phyloP scores from a whole-genome alignment of 2,329 filamentous ascomycete species.

The Epicoccum nigrum region DNA sequence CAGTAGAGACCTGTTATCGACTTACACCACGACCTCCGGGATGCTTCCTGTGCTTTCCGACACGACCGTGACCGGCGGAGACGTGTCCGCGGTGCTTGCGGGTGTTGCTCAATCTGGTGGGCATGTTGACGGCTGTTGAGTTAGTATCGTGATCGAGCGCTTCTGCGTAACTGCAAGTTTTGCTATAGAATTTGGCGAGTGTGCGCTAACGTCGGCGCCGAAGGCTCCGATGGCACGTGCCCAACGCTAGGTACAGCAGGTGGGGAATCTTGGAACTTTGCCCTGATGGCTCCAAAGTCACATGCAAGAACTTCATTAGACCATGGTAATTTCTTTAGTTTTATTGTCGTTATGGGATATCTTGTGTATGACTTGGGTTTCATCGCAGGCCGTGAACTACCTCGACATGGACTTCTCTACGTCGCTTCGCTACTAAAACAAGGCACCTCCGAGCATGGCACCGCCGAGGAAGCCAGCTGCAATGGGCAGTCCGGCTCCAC shows the following conservation, averaged over 20 bases:
- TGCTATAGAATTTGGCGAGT: constrained; percentile 8
- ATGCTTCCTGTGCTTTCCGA: constrained; percentile 97
- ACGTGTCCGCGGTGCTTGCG: constrained; percentile 54
- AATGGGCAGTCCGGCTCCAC: constrained; percentile 44
- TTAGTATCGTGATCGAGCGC: constrained; percentile 32
- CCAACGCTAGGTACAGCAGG: no score
- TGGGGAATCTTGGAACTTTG: no score
- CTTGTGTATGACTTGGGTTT: background rate
- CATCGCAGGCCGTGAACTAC: background rate
- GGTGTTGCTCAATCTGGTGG: no score
- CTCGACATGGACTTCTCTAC: no score
- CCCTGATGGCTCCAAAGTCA: constrained; percentile 1
- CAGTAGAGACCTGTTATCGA: constrained; percentile 89
- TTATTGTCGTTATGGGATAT: background rate
- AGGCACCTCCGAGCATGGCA: constrained; percentile 38
- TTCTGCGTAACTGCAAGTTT: constrained; percentile 9
- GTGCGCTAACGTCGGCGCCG: background rate
- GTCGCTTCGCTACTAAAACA: constrained; percentile 25
- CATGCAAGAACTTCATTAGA: constrained; percentile 1
- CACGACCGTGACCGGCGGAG: constrained; percentile 95
- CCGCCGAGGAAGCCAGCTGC: constrained; percentile 45
- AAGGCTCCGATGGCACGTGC: constrained; percentile 10
- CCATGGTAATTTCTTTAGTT: background rate
- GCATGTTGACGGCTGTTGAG: constrained; percentile 27
- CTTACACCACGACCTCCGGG: constrained; percentile 80